A percentile compares a stretch with the other conserved stretches of the same genome.
Evolutionary conservation across 2,329 filamentous ascomycete species (phyloP).

Genomic region (Zarea fungicola): DNA sequence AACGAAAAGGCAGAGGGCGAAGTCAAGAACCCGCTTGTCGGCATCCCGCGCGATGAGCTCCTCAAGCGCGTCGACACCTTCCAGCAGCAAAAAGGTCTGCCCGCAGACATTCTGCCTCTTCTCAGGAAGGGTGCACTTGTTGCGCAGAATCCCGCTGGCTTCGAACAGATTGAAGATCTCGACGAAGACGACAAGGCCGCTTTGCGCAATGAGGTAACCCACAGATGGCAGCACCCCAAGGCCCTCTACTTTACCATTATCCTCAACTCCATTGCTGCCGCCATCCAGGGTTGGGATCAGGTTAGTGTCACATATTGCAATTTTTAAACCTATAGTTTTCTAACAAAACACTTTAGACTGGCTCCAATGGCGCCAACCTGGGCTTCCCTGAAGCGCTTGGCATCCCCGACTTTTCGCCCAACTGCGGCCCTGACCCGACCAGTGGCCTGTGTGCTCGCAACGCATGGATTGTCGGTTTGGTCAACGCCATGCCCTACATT

Average conservation of each 20-base stretch:
- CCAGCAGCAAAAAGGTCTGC: slow-evolving; percentile 41
- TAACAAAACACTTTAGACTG: slow-evolving; percentile 26
- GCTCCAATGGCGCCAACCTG: slow-evolving; percentile 44
- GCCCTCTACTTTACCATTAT: slow-evolving; percentile 44
- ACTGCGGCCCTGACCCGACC: slow-evolving; percentile 27
- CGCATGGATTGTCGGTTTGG: slow-evolving; percentile 55
- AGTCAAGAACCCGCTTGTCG: slow-evolving; percentile 44
- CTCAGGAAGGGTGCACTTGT: slow-evolving; percentile 26
- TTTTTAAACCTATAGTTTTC: background rate
- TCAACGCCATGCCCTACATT: slow-evolving; percentile 47
- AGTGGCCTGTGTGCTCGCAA: slow-evolving; percentile 39
- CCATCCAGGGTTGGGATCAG: slow-evolving; percentile 46
- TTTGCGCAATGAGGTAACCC: slow-evolving; percentile 38
- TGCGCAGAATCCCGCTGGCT: slow-evolving; percentile 37
- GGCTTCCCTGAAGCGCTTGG: slow-evolving; percentile 40
- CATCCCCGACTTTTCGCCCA: slow-evolving; percentile 30
- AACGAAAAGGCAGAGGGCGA: slow-evolving; percentile 24
- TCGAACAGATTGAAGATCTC: slow-evolving; percentile 42
- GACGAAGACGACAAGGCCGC: slow-evolving; percentile 36
- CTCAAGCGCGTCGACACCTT: slow-evolving; percentile 51
- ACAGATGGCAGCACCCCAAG: slow-evolving; percentile 46
- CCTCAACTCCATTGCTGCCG: slow-evolving; percentile 48
- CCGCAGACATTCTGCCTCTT: slow-evolving; percentile 37
- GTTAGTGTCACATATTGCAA: slow-evolving; percentile 20
- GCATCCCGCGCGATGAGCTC: slow-evolving; percentile 46